Conservation (phyloP, 495 filamentous ascomycete genomes). For the Penicillium ochrochloron region DNA sequence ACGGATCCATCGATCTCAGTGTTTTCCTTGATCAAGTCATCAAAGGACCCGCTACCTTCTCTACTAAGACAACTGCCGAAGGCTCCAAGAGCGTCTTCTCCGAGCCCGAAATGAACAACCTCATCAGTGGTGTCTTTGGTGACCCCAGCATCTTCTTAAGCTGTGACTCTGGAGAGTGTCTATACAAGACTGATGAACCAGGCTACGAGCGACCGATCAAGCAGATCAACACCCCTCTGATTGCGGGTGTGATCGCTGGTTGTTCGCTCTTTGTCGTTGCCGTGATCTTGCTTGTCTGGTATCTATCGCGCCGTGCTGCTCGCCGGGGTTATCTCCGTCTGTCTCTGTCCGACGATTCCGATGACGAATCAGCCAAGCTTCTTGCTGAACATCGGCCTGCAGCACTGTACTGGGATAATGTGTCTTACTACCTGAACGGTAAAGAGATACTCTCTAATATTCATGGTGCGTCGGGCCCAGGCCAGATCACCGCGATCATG, state of each 20-base stretch:
- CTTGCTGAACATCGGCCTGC: conserved; percentile 91
- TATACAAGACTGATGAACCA: conserved; percentile 88
- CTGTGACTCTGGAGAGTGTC: conserved; percentile 87
- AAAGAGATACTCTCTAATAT: conserved; percentile 84
- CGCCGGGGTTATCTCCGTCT: conserved; percentile 73
- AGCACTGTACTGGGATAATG: conserved; percentile 84
- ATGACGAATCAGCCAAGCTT: conserved; percentile 84
- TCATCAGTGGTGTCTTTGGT: conserved; percentile 87
- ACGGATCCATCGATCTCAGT: conserved; percentile 87
- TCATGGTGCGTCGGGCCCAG: conserved; percentile 82
- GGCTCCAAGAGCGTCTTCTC: conserved; percentile 73
- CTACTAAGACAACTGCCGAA: conserved; percentile 65
- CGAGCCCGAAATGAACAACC: conserved; percentile 85
- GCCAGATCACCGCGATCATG: conserved; percentile 96
- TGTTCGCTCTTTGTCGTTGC: conserved; percentile 85
- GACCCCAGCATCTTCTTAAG: conserved; percentile 83
- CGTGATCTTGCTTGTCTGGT: conserved; percentile 84
- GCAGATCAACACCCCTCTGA: conserved; percentile 95
- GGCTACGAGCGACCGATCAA: conserved; percentile 89
- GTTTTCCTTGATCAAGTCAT: conserved; percentile 83
- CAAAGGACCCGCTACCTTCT: conserved; percentile 83
- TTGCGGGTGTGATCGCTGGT: conserved; percentile 90
- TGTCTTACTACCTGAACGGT: conserved; percentile 83
- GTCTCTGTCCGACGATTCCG: conserved; percentile 79
- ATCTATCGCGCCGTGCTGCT: conserved; percentile 72